Conservation (phyloP, 179 eudicot genomes). For the Corrigiola litoralis region DNA sequence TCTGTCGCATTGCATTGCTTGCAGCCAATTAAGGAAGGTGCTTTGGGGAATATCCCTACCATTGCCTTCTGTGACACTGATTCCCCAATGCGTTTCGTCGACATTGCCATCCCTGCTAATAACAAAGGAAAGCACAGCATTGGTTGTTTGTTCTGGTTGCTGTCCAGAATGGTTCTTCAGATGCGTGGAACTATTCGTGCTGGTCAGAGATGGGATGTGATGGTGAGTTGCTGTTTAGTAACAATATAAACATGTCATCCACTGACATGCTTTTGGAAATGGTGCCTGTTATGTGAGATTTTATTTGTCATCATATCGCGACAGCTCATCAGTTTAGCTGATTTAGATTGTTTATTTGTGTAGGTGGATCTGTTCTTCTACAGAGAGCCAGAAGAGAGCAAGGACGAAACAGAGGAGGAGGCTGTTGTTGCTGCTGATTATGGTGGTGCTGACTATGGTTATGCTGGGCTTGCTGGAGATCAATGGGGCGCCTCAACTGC, state of each 20-base stretch:
- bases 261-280: too few relatives aligned
- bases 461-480: slow-evolving; percentile 16
- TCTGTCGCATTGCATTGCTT: neutral
- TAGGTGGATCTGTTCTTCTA: slow-evolving; percentile 34
- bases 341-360: neutral
- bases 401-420: slow-evolving; percentile 28
- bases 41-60: slow-evolving; percentile 70
- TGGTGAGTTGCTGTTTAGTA: slow-evolving; percentile 34
- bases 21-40: slow-evolving; percentile 81
- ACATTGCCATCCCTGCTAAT: slow-evolving; percentile 76
- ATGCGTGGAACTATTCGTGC: slow-evolving; percentile 67
- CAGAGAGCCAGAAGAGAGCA: slow-evolving; percentile 34
- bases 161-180: slow-evolving; percentile 71
- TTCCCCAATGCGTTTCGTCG: slow-evolving; percentile 75
- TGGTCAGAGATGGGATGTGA: slow-evolving; percentile 76
- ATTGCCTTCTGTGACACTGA: slow-evolving; percentile 90
- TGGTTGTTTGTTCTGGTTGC: slow-evolving; percentile 71
- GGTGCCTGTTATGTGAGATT: neutral
- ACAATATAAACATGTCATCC: too few relatives aligned
- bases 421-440: slow-evolving; percentile 23
- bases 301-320: too few relatives aligned
- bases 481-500: slow-evolving; percentile 20
- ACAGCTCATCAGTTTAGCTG: neutral
- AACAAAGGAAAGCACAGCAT: slow-evolving; percentile 86
- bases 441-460: slow-evolving; percentile 20